A percentile compares a stretch with the other conserved stretches of the same genome.
Evolutionary conservation across 352 stramenopile species (phyloP).

Genomic region (Phytophthora palmivora): DNA sequence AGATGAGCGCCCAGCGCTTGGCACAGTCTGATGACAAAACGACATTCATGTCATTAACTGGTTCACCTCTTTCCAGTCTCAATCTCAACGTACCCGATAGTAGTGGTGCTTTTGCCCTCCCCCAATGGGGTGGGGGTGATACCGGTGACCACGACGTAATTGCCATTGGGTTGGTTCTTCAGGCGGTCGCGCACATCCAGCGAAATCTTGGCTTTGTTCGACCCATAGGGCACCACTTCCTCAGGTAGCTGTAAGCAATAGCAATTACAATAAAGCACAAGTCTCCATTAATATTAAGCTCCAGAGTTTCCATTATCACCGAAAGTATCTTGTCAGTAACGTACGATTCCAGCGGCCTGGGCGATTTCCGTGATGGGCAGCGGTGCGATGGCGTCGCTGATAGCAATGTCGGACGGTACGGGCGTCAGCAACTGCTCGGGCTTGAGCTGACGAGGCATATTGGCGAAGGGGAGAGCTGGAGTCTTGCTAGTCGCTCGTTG

Average conservation of each 20-base stretch:
- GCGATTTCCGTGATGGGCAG: constrained; percentile 76
- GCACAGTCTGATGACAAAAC: constrained; percentile 81
- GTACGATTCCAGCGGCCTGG: constrained; percentile 66
- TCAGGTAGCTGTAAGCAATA: constrained; percentile 56
- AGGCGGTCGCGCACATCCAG: constrained; percentile 92
- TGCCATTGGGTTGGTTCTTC: constrained; percentile 88
- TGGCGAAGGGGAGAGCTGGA: neutral
- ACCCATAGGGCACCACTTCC: constrained; percentile 92
- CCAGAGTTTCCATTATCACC: neutral
- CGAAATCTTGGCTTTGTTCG: constrained; percentile 93
- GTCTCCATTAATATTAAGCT: too few relatives aligned
- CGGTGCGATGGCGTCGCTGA: constrained; percentile 80
- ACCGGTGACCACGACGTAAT: constrained; percentile 98
- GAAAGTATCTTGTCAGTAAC: constrained; percentile 26
- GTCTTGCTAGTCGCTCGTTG: constrained; percentile 39
- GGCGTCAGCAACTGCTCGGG: constrained; percentile 69
- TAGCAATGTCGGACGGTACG: constrained; percentile 83
- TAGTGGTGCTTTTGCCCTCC: constrained; percentile 99
- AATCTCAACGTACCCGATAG: constrained; percentile 85
- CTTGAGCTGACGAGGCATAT: constrained; percentile 61
- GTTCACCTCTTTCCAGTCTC: too few relatives aligned
- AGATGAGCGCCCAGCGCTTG: constrained; percentile 95
- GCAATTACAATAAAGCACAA: constrained; percentile 26
- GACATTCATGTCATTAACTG: too few relatives aligned
- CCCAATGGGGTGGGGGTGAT: constrained; percentile 98